phyloP scores from a whole-genome alignment of 2,329 filamentous ascomycete genomes.

The Helminthosporium solani region DNA sequence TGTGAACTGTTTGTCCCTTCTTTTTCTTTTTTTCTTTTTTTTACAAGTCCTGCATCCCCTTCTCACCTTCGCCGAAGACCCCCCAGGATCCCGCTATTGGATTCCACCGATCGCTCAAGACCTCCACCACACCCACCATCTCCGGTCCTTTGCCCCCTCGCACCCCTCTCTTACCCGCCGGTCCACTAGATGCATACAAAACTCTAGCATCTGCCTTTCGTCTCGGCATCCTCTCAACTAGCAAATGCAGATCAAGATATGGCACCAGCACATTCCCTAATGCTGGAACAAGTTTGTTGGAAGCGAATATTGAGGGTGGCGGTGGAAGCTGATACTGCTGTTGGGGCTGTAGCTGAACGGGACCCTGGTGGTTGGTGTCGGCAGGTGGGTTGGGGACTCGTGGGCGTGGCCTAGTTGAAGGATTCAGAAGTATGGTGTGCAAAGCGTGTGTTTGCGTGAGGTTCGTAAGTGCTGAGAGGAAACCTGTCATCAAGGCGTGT shows the following conservation, averaged over 20 bases:
- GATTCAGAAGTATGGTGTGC: constrained; percentile 45
- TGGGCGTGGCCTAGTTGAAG: constrained; percentile 17
- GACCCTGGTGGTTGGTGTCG: constrained; percentile 10
- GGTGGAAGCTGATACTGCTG: constrained; percentile 15
- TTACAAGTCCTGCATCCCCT: constrained; percentile 8
- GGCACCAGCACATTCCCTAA: constrained; percentile 40
- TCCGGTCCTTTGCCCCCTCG: constrained; percentile 19
- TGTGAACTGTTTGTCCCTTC: background rate
- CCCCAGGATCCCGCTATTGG: constrained; percentile 44
- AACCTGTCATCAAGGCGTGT: constrained; percentile 43
- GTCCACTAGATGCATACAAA: constrained; percentile 23
- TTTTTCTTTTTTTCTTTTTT: background rate
- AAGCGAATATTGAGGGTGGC: constrained; percentile 45
- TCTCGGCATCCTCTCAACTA: constrained; percentile 44
- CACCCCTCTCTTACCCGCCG: constrained; percentile 7
- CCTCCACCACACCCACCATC: constrained; percentile 45
- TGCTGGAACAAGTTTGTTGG: constrained; percentile 39
- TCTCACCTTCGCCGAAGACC: constrained; percentile 12
- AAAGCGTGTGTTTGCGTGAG: constrained; percentile 44
- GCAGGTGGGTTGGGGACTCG: background rate
- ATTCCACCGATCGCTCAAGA: constrained; percentile 45
- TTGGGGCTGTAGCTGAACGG: constrained; percentile 5
- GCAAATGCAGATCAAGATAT: constrained; percentile 43
- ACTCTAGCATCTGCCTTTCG: constrained; percentile 37
- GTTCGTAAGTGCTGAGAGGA: constrained; percentile 45